phyloP scores from a whole-genome alignment of 2,329 filamentous ascomycete genomes.

The Annulohypoxylon truncatum region DNA sequence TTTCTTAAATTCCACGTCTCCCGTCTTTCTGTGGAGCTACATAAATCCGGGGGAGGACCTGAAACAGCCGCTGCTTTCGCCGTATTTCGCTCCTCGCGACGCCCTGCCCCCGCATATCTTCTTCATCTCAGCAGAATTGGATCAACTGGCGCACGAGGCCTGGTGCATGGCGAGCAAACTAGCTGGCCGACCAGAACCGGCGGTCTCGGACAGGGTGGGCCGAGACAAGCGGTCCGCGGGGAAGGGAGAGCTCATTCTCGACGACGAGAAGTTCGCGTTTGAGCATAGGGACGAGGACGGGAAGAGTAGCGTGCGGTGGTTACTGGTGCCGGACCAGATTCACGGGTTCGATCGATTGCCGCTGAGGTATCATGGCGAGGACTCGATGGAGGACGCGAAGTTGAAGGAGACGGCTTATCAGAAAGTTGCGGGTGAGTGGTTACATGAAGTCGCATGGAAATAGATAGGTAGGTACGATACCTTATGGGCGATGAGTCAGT shows the following conservation, averaged over 20 bases:
- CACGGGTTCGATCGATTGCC: slow-evolving; percentile 56
- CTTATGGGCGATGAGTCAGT: slow-evolving; percentile 3
- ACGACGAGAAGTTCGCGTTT: slow-evolving; percentile 54
- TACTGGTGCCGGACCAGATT: slow-evolving; percentile 57
- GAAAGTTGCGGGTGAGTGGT: slow-evolving; percentile 48
- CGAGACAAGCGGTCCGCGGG: slow-evolving; percentile 37
- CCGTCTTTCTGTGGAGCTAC: slow-evolving; percentile 57
- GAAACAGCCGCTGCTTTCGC: slow-evolving; percentile 56
- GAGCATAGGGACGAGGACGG: slow-evolving; percentile 44
- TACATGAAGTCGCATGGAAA: slow-evolving; percentile 48
- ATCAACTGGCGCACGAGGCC: slow-evolving; percentile 58
- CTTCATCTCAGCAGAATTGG: slow-evolving; percentile 58
- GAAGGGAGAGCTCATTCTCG: slow-evolving; percentile 40
- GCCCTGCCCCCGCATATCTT: slow-evolving; percentile 57
- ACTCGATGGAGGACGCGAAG: slow-evolving; percentile 47
- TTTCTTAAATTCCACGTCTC: slow-evolving; percentile 44
- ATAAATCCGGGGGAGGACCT: slow-evolving; percentile 50
- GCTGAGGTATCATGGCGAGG: slow-evolving; percentile 46
- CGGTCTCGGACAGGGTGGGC: slow-evolving; percentile 47
- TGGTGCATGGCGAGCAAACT: slow-evolving; percentile 54
- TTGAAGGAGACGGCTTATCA: slow-evolving; percentile 50
- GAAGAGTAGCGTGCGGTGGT: slow-evolving; percentile 52
- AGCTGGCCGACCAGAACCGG: slow-evolving; percentile 48
- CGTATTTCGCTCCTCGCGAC: slow-evolving; percentile 49
- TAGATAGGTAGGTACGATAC: no score